Evolutionary conservation across 805 yeast species (phyloP).

Genomic region (Starmera pachycereana): DNA sequence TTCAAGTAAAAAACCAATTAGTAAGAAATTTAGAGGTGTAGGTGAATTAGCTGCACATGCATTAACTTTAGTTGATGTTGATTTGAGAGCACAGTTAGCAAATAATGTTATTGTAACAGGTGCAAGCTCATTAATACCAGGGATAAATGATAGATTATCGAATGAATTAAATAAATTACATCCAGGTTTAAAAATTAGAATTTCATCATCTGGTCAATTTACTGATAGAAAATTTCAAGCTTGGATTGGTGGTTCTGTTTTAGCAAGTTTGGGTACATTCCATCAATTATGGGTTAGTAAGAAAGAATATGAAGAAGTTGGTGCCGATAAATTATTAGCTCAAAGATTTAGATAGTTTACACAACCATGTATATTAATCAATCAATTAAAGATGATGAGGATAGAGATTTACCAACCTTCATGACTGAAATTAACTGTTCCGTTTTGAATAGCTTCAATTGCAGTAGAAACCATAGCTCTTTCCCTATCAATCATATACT

Average conservation of each 20-base stretch:
- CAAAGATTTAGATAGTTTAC: conserved; percentile 64
- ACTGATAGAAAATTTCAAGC: conserved; percentile 71
- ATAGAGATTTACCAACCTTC: not conserved
- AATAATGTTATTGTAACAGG: conserved; percentile 87
- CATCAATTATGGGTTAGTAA: conserved; percentile 92
- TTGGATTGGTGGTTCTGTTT: conserved; percentile 89
- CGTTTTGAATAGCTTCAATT: conserved; percentile 2
- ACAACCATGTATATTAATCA: not conserved
- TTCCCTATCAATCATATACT: conserved; percentile 25
- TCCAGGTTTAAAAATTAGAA: conserved; percentile 79
- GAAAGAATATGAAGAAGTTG: conserved; percentile 81
- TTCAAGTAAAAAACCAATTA: conserved; percentile 19
- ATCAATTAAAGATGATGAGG: not conserved
- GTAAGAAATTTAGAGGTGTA: conserved; percentile 32
- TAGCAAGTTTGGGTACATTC: conserved; percentile 84
- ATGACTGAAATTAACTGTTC: not conserved
- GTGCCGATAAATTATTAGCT: conserved; percentile 66
- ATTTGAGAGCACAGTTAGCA: conserved; percentile 74
- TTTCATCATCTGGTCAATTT: conserved; percentile 71
- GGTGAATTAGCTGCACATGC: conserved; percentile 51
- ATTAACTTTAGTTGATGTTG: conserved; percentile 59
- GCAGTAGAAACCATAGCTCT: conserved; percentile 28
- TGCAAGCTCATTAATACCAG: conserved; percentile 71
- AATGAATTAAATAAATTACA: conserved; percentile 57
- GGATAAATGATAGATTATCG: conserved; percentile 66